Evolutionary conservation across 2,329 filamentous ascomycete species (phyloP).

Genomic region (Cladosporium colombiae): DNA sequence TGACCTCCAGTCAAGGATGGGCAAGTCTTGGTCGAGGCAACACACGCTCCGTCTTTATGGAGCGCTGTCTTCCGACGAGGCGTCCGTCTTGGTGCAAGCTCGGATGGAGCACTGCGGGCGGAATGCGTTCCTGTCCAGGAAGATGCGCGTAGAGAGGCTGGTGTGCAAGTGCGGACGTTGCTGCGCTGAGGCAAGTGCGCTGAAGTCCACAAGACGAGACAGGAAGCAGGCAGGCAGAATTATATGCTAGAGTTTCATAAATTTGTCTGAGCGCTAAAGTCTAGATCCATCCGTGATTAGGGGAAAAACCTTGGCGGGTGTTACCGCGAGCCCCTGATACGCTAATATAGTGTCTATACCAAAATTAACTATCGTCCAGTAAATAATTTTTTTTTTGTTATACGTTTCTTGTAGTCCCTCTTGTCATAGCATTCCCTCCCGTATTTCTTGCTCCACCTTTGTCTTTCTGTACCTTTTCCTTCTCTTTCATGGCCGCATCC

Average conservation of each 20-base stretch:
- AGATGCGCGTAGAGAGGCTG: too few relatives aligned
- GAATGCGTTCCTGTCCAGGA: too few relatives aligned
- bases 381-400: not conserved
- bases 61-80: too few relatives aligned
- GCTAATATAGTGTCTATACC: constrained; percentile 7
- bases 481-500: not conserved
- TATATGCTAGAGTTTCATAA: not conserved
- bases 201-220: too few relatives aligned
- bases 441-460: not conserved
- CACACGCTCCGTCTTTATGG: too few relatives aligned
- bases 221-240: not conserved
- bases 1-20: too few relatives aligned
- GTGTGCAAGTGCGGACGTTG: too few relatives aligned
- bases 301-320: not conserved
- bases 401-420: not conserved
- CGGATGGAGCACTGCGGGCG: too few relatives aligned
- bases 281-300: not conserved
- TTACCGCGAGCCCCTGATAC: not conserved
- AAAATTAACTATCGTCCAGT: not conserved
- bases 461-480: not conserved
- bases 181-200: too few relatives aligned
- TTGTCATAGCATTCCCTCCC: not conserved
- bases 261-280: constrained; percentile 1
- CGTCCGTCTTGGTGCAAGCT: too few relatives aligned
- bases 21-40: too few relatives aligned